Base-by-base conservation (phyloP, 2,329 filamentous ascomycete genomes). In the Tolypocladium capitatum region DNA sequence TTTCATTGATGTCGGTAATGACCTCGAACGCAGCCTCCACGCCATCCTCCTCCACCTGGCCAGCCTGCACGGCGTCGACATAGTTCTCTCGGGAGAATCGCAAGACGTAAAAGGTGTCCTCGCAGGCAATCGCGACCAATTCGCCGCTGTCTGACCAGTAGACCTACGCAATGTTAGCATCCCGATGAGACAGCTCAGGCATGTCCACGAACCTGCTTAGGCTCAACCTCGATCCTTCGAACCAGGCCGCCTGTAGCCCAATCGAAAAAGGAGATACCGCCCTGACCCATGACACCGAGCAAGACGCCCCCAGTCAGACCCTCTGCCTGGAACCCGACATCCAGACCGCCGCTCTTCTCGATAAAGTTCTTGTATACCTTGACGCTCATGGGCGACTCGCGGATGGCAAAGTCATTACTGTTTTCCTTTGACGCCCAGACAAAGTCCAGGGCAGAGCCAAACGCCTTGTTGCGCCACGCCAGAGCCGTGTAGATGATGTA, bases 61-160 rank as follows among this genome's bases (percentile, higher is more conserved):
- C 91, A 30, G 81, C 76, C 59, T 95, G 88, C 10, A 90, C 70
- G 5, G 86, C 91, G 51, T 89, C 84, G 34, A 90, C 68, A 58
- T 94, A 97, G 62, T 83, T 84, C 58, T 97, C 91, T 49, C 90
- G 76, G 13, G 88, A 94, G 68, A 88, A 98, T 48, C 92, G 80
- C 47, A 98, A 73, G 45, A 98, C 87, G 62, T 97, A 98, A 67
- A 89, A 96, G 35, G 84, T 88, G 62, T 97, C 92, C 49, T 97
- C 91, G 61, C 91, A 97, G 18, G 90, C 90, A 59, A 98, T 79
- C 8, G 87, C 80, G 33, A 97, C 88, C 40, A 98, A 75, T 68
- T 98, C 92, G 52, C 92, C 92, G 55, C 83, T 94, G 60, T 97
- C 92, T 3, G 90, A 96, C 92, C 92, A 98, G 75, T 95, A 96